phyloP scores from a whole-genome alignment of 2,329 filamentous ascomycete species.

The Botrytis medusae region DNA sequence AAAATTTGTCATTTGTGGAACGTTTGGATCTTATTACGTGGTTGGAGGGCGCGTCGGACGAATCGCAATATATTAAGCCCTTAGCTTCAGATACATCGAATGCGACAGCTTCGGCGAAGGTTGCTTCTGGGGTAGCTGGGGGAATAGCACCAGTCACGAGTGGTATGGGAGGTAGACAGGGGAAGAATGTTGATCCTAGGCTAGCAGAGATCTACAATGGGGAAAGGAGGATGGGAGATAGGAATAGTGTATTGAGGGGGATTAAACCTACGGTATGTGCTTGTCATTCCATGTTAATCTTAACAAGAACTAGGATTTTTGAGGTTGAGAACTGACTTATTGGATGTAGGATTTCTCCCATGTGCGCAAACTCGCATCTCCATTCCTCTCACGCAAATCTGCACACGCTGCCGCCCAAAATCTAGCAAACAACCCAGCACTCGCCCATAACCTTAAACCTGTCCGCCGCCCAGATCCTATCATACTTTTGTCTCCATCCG shows the following conservation, averaged over 20 bases:
- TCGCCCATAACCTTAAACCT: slow-evolving; percentile 57
- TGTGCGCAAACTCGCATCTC: slow-evolving; percentile 79
- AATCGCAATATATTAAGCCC: slow-evolving; percentile 90
- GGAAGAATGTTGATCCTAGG: slow-evolving; percentile 74
- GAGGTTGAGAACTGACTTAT: background rate
- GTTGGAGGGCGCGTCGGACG: slow-evolving; percentile 85
- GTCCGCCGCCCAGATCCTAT: slow-evolving; percentile 71
- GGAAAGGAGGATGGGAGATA: slow-evolving; percentile 88
- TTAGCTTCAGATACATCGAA: slow-evolving; percentile 61
- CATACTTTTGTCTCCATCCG: slow-evolving; percentile 93
- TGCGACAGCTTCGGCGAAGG: slow-evolving; percentile 48
- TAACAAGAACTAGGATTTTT: background rate
- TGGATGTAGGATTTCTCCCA: slow-evolving; percentile 80
- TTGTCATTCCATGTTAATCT: background rate
- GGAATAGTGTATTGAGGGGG: slow-evolving; percentile 83
- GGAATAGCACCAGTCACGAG: slow-evolving; percentile 43
- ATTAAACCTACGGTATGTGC: slow-evolving; percentile 78
- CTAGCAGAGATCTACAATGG: slow-evolving; percentile 86
- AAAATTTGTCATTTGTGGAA: slow-evolving; percentile 90
- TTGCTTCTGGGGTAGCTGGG: slow-evolving; percentile 47
- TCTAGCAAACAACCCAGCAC: slow-evolving; percentile 46
- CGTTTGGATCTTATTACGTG: slow-evolving; percentile 88
- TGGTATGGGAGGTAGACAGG: slow-evolving; percentile 52
- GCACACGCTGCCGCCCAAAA: slow-evolving; percentile 42
- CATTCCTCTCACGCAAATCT: slow-evolving; percentile 67